phyloP scores from a whole-genome alignment of 257 asterid genomes.

The Haberlea rhodopensis region DNA sequence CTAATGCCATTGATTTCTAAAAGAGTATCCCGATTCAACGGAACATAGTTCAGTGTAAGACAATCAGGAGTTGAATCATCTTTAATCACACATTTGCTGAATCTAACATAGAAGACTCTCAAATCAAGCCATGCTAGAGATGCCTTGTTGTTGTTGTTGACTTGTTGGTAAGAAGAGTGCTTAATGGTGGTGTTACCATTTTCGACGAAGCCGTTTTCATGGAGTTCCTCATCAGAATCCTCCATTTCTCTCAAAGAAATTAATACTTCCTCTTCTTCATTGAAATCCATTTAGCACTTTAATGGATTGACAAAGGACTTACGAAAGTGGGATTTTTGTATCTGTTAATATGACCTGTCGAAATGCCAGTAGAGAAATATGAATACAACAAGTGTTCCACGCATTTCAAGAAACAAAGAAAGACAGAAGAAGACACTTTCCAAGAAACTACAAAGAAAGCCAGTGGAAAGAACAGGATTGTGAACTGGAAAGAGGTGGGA shows the following conservation, averaged over 20 bases:
- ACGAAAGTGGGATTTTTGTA: conserved; percentile 12
- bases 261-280: conserved; percentile 32
- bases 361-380: conserved; percentile 24
- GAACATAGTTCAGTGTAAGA: conserved; percentile 63
- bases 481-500: neutral
- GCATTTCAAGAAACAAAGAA: conserved; percentile 28
- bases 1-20: conserved; percentile 67
- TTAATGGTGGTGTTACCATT: conserved; percentile 34
- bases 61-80: conserved; percentile 47
- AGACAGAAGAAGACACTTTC: conserved; percentile 5
- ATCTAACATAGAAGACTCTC: conserved; percentile 61
- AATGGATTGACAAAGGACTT: conserved; percentile 15
- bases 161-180: conserved; percentile 33
- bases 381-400: conserved; percentile 19
- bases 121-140: conserved; percentile 67
- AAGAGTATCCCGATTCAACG: conserved; percentile 54
- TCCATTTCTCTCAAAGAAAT: conserved; percentile 39
- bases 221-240: conserved; percentile 27
- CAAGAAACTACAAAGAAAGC: conserved; percentile 1
- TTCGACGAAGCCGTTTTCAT: conserved; percentile 34
- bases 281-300: conserved; percentile 36
- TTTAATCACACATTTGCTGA: conserved; percentile 61
- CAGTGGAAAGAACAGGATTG: neutral
- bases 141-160: conserved; percentile 9
- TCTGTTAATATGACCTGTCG: conserved; percentile 34